phyloP scores from a whole-genome alignment of 257 asterid genomes.

The Petrea volubilis region DNA sequence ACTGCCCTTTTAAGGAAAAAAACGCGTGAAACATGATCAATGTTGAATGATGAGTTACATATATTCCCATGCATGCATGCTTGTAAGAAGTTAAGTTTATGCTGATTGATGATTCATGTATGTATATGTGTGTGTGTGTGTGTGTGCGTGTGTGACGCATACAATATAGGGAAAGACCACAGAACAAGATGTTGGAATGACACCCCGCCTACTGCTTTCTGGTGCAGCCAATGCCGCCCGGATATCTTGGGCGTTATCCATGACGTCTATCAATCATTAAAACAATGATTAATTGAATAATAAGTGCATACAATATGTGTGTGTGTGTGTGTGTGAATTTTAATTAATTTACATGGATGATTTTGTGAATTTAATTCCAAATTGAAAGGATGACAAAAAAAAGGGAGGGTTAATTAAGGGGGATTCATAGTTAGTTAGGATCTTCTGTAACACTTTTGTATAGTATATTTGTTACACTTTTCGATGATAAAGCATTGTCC shows the following conservation, averaged over 20 bases:
- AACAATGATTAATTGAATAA: not conserved
- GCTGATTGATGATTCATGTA: not conserved
- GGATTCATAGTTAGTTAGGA: too few species aligned
- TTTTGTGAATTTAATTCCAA: too few species aligned
- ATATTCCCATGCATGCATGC: constrained; percentile 27
- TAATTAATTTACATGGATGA: too few species aligned
- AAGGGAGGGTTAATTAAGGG: too few species aligned
- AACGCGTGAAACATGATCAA: not conserved
- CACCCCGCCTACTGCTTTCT: constrained; percentile 21
- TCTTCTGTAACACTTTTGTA: too few species aligned
- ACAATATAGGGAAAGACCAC: not conserved
- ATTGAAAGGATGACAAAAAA: too few species aligned
- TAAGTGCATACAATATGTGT: not conserved
- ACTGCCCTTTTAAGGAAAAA: constrained; percentile 6
- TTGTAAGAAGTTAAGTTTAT: not conserved
- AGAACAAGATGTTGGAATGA: constrained; percentile 24
- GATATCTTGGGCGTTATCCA: not conserved
- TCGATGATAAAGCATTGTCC: too few species aligned
- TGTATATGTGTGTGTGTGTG: too few species aligned
- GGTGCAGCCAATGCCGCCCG: constrained; percentile 10
- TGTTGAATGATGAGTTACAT: not conserved
- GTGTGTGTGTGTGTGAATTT: not conserved
- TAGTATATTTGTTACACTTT: too few species aligned
- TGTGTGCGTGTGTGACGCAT: not conserved
- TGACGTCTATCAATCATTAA: not conserved